Percentiles rank a stretch among this genome's conserved stretches.
Evolutionary conservation across 1,284 basidiomycete genomes (phyloP).

Genomic region (Gomphus bonarii): DNA sequence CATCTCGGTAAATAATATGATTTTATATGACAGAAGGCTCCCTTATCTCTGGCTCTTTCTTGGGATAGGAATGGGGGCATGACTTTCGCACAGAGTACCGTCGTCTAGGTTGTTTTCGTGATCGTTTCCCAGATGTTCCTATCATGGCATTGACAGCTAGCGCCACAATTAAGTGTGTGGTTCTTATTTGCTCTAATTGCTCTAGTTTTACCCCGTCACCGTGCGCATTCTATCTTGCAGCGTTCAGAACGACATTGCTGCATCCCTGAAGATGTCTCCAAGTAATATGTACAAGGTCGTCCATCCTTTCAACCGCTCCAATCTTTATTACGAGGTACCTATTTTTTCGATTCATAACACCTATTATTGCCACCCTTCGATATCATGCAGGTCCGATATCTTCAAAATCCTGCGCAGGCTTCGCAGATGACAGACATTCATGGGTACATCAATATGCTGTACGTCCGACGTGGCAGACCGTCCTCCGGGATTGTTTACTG

Average conservation of each 20-base stretch:
- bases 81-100: slow-evolving; percentile 71
- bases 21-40: background rate
- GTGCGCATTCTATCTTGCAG: slow-evolving; percentile 23
- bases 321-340: slow-evolving; percentile 71
- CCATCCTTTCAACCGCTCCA: slow-evolving; percentile 72
- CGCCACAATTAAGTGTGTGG: slow-evolving; percentile 48
- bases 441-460: slow-evolving; percentile 53
- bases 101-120: slow-evolving; percentile 59
- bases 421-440: slow-evolving; percentile 54
- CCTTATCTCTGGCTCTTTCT: background rate
- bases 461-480: slow-evolving; percentile 43
- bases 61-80: slow-evolving; percentile 70
- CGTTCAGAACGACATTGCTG: slow-evolving; percentile 64
- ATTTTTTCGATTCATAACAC: background rate
- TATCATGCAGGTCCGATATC: slow-evolving; percentile 47
- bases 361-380: background rate
- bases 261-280: slow-evolving; percentile 46
- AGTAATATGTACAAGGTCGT: slow-evolving; percentile 51
- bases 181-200: background rate
- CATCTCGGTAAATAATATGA: slow-evolving; percentile 58
- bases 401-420: slow-evolving; percentile 35
- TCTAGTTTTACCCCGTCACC: background rate
- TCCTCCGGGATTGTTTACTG: slow-evolving; percentile 81
- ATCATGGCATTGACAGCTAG: slow-evolving; percentile 81
- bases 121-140: slow-evolving; percentile 58